Evolutionary conservation across 2,329 filamentous ascomycete genomes (phyloP).

Genomic region (Mollisiaceae sp.): DNA sequence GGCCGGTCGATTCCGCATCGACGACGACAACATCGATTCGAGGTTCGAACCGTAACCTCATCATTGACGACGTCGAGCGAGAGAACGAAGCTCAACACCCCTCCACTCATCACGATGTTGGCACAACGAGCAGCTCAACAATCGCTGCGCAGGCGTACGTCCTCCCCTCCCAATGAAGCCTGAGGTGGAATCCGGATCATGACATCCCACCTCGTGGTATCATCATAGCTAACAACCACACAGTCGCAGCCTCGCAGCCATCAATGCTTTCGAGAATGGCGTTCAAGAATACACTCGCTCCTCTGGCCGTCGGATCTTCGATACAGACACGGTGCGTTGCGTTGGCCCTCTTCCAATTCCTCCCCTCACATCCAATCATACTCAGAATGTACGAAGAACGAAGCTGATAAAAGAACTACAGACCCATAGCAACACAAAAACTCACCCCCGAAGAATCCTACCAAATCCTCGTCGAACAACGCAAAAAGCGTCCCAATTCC

Average conservation of each 20-base stretch:
- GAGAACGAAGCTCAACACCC: slow-evolving; percentile 10
- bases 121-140: slow-evolving; percentile 50
- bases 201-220: slow-evolving; percentile 23
- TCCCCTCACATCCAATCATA: slow-evolving; percentile 1
- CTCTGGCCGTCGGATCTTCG: slow-evolving; percentile 47
- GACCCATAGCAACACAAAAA: slow-evolving; percentile 51
- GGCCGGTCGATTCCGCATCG: slow-evolving; percentile 31
- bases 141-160: slow-evolving; percentile 49
- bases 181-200: slow-evolving; percentile 5
- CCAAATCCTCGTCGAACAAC: slow-evolving; percentile 70
- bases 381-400: no score
- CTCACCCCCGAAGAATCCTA: slow-evolving; percentile 50
- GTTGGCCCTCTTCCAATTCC: slow-evolving; percentile 12
- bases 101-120: slow-evolving; percentile 46
- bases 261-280: slow-evolving; percentile 45
- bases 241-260: slow-evolving; percentile 52
- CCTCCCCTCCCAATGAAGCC: slow-evolving; percentile 1
- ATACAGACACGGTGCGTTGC: slow-evolving; percentile 53
- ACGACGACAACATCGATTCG: slow-evolving; percentile 35
- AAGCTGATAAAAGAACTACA: slow-evolving; percentile 29
- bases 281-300: slow-evolving; percentile 48
- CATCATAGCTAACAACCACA: slow-evolving; percentile 20
- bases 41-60: slow-evolving; percentile 4
- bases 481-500: slow-evolving; percentile 68
- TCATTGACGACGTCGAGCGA: slow-evolving; percentile 14